Evolutionary conservation across 2,329 filamentous ascomycete species (phyloP).

Genomic region (Fusarium chlamydosporum): DNA sequence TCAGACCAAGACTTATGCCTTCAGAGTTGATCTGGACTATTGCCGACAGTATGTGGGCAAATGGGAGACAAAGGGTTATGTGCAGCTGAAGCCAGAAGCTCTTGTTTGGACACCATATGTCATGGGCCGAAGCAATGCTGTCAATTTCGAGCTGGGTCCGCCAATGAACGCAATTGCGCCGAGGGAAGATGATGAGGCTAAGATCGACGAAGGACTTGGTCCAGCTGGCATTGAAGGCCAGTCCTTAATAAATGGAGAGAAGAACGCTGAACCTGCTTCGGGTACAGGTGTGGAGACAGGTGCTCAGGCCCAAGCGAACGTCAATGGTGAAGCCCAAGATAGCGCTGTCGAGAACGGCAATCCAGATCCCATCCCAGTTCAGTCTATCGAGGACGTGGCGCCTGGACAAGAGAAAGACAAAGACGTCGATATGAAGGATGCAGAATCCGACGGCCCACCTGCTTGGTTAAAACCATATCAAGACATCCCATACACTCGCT

Average conservation of each 20-base stretch:
- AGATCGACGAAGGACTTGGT: constrained; percentile 54
- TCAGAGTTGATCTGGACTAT: constrained; percentile 87
- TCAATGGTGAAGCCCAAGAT: constrained; percentile 22
- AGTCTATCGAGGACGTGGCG: constrained; percentile 52
- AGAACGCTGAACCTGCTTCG: constrained; percentile 22
- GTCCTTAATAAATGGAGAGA: constrained; percentile 47
- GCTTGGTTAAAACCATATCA: constrained; percentile 65
- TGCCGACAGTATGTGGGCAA: constrained; percentile 90
- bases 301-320: background rate
- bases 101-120: constrained; percentile 97
- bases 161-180: constrained; percentile 88
- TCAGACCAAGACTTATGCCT: constrained; percentile 87
- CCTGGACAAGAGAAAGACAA: constrained; percentile 55
- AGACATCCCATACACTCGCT: constrained; percentile 77
- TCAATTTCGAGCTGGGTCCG: constrained; percentile 86
- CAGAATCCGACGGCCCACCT: constrained; percentile 48
- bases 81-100: constrained; percentile 82
- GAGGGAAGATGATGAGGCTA: constrained; percentile 78
- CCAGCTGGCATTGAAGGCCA: constrained; percentile 39
- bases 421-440: constrained; percentile 51
- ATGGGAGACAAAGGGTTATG: constrained; percentile 90
- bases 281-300: constrained; percentile 1
- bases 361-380: constrained; percentile 48
- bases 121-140: constrained; percentile 88
- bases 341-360: constrained; percentile 42